Evolutionary conservation across 2,329 filamentous ascomycete genomes (phyloP), one percentile per base, ranked within the genome.

Genomic region (Daldinia eschscholtzii): DNA sequence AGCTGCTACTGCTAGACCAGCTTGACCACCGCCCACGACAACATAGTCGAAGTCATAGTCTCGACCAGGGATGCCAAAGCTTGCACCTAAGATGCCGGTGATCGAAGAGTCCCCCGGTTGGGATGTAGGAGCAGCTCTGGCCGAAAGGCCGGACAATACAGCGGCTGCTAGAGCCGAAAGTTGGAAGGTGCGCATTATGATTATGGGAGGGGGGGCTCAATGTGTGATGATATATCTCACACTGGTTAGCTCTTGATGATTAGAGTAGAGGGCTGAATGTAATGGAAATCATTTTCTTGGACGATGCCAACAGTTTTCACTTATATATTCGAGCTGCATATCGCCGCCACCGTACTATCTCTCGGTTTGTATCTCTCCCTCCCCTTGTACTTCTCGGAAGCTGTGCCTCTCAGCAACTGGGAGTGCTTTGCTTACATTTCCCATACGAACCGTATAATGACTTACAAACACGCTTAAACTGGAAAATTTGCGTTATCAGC

Each of bases 21-120:
- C 80, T 0, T 79, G 81, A 35, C 81, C 81, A 26, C 81, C 81
- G 50, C 81, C 80, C 20, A 81, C 75, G 7, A 83, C 65, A 35
- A 73, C 56, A 46, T 72, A 73, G 55, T 73, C 72, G 26, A 65
- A 72, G 3, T 61, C 61, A 55, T 65, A 61, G 18, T 57, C 10
- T 35, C 56, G 48, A 15, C 63, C 63, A 23, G 63, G 63, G 6
- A 65, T 65, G 33, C 63, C 63, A 52, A 65, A 65, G 23, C 42
- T 57, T 18, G 63, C 23, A 9, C 63, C 56, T 33, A 56, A 4
- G 12, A 48, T 0, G 6, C 44, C 44, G 13, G 44, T 48, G 6
- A 48, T 48, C 2, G 44, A 48, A 23, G 44, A 48, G 6, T 48
- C 44, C 23, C 6, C 23, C 5, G 20, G 44, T 9, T 48, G 23